phyloP scores from a whole-genome alignment of 768 basidiomycete species.

The Naganishia vaughanmartiniae region DNA sequence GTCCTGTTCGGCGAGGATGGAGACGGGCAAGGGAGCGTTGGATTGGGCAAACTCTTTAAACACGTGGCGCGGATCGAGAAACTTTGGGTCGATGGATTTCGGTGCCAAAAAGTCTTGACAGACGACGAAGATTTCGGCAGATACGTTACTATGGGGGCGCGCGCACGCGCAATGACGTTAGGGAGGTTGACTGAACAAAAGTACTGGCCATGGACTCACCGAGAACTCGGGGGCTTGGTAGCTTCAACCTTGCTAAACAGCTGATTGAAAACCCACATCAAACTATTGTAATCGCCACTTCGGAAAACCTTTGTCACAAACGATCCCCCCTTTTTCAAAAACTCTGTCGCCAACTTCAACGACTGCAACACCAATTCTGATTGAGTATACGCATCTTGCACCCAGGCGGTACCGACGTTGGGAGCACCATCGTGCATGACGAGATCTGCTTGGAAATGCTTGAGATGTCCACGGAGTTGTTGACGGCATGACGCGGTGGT shows the following conservation, averaged over 20 bases:
- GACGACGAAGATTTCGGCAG: conserved; percentile 98
- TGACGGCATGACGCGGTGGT: conserved; percentile 87
- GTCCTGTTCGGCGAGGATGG: conserved; percentile 37
- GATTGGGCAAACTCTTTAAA: conserved; percentile 78
- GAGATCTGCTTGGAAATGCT: conserved; percentile 98
- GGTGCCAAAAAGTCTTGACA: conserved; percentile 93
- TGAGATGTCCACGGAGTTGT: conserved; percentile 78
- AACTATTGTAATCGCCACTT: conserved; percentile 94
- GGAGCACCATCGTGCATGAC: conserved; percentile 99
- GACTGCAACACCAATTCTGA: conserved; percentile 94
- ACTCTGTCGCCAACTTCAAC: conserved; percentile 91
- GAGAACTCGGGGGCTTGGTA: conserved; percentile 95
- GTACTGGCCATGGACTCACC: conserved; percentile 57
- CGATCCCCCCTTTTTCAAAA: conserved; percentile 84
- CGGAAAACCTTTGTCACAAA: conserved; percentile 99
- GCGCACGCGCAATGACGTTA: conserved; percentile 5
- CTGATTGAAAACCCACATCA: conserved; percentile 98
- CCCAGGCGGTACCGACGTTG: conserved; percentile 98
- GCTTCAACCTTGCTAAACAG: conserved; percentile 95
- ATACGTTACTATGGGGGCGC: conserved; percentile 88
- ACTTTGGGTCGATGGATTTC: conserved; percentile 93
- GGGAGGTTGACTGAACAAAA: neutral
- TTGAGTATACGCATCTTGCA: conserved; percentile 96
- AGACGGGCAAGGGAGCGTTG: conserved; percentile 40
- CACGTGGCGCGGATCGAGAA: conserved; percentile 94